Conservation (phyloP, 164 flowering plant genomes). For the Platanus orientalis region DNA sequence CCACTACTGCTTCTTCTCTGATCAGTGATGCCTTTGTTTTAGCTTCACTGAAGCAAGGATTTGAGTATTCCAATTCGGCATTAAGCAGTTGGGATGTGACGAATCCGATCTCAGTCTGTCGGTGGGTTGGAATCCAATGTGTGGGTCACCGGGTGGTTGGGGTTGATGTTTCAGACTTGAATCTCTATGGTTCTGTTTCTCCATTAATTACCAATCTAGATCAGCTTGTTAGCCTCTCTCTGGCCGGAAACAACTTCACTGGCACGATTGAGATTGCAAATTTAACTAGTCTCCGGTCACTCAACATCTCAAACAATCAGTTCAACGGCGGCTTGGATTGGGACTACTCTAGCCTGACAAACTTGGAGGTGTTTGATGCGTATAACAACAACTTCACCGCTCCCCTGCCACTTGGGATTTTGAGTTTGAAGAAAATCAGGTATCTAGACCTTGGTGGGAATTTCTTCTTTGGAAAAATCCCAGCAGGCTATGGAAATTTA, state of each 20-base stretch:
- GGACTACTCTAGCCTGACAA: slow-evolving; percentile 54
- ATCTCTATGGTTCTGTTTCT: slow-evolving; percentile 57
- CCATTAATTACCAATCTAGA: slow-evolving; percentile 45
- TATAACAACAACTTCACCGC: slow-evolving; percentile 81
- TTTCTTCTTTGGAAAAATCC: slow-evolving; percentile 70
- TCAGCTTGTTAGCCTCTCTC: slow-evolving; percentile 46
- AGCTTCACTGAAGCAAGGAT: slow-evolving; percentile 52
- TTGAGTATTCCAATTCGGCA: slow-evolving; percentile 32
- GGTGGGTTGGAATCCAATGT: slow-evolving; percentile 77
- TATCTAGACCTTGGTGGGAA: slow-evolving; percentile 85
- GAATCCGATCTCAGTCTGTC: slow-evolving; percentile 56
- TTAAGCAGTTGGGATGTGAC: slow-evolving; percentile 50
- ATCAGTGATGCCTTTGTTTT: slow-evolving; percentile 54
- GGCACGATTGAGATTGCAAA: slow-evolving; percentile 46
- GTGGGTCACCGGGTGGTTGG: slow-evolving; percentile 44
- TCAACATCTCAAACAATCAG: slow-evolving; percentile 78
- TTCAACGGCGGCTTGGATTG: slow-evolving; percentile 69
- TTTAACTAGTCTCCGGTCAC: slow-evolving; percentile 36
- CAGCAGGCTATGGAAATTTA: slow-evolving; percentile 53
- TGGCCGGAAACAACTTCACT: slow-evolving; percentile 75
- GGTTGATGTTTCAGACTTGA: slow-evolving; percentile 56
- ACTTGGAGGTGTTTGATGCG: slow-evolving; percentile 67
- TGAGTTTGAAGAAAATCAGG: slow-evolving; percentile 41
- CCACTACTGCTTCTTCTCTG: slow-evolving; percentile 37
- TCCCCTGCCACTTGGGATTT: slow-evolving; percentile 49